A percentile compares a stretch with the other conserved stretches of the same genome.
Conservation (phyloP, 345 rosid species). For the Eutrema yunnanense region DNA sequence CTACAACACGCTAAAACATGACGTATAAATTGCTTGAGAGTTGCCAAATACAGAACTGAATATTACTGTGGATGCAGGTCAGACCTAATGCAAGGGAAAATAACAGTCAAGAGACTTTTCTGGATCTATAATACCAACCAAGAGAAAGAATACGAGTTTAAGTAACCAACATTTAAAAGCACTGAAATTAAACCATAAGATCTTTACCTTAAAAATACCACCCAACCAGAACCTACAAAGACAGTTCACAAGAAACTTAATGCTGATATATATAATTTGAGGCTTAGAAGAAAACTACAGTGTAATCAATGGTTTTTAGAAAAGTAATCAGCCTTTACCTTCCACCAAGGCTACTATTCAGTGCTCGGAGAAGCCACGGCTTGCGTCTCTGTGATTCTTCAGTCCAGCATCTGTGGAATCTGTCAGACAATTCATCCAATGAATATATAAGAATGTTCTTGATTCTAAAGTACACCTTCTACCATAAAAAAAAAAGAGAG, state of each 20-base stretch:
- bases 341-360: slow-evolving; percentile 77
- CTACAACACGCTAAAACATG: slow-evolving; percentile 45
- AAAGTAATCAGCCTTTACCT: slow-evolving; percentile 39
- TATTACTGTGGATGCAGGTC: background rate
- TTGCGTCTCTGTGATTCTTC: slow-evolving; percentile 58
- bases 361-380: slow-evolving; percentile 88
- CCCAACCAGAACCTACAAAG: slow-evolving; percentile 82
- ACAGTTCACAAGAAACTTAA: background rate
- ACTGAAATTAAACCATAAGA: background rate
- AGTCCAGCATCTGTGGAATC: slow-evolving; percentile 78
- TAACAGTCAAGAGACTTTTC: background rate
- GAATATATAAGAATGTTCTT: background rate
- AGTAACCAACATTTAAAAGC: background rate
- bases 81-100: background rate
- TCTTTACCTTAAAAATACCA: slow-evolving; percentile 76
- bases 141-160: background rate
- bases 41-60: slow-evolving; percentile 18
- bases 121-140: background rate
- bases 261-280: background rate
- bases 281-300: background rate
- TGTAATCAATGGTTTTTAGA: background rate
- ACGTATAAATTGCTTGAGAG: slow-evolving; percentile 19
- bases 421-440: slow-evolving; percentile 18
- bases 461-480: background rate
- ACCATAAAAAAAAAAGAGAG: background rate